Conservation (phyloP, 345 rosid species). For the Punica granatum region DNA sequence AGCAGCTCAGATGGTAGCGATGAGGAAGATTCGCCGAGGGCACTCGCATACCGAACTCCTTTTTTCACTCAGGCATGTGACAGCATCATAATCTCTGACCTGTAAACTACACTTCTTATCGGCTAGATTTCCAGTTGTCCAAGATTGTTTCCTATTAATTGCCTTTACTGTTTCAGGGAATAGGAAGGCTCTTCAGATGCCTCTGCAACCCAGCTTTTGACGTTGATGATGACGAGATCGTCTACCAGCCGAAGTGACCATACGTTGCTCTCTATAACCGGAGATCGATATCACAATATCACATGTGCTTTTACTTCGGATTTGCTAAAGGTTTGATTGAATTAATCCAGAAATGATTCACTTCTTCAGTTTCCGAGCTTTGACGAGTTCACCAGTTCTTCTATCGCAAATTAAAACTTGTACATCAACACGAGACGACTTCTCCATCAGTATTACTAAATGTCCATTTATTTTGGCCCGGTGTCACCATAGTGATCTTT, state of each 20-base stretch:
- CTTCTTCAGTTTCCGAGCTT: background rate
- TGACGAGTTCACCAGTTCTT: background rate
- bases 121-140: background rate
- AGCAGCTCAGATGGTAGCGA: conserved; percentile 63
- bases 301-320: background rate
- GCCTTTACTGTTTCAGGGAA: conserved; percentile 44
- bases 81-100: background rate
- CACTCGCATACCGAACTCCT: conserved; percentile 75
- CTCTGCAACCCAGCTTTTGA: conserved; percentile 92
- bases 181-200: conserved; percentile 95
- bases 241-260: conserved; percentile 67
- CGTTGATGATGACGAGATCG: conserved; percentile 89
- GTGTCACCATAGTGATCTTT: too few species aligned
- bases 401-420: background rate
- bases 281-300: background rate
- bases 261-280: background rate
- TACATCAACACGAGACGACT: background rate
- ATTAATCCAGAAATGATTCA: background rate
- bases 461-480: too few species aligned
- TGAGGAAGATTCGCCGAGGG: conserved; percentile 59
- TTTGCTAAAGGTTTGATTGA: background rate
- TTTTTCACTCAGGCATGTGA: conserved; percentile 67
- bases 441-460: background rate
- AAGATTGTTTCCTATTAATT: background rate
- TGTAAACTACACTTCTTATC: background rate